Evolutionary conservation across 2,329 filamentous ascomycete species (phyloP).

Genomic region (Colletotrichum sidae): DNA sequence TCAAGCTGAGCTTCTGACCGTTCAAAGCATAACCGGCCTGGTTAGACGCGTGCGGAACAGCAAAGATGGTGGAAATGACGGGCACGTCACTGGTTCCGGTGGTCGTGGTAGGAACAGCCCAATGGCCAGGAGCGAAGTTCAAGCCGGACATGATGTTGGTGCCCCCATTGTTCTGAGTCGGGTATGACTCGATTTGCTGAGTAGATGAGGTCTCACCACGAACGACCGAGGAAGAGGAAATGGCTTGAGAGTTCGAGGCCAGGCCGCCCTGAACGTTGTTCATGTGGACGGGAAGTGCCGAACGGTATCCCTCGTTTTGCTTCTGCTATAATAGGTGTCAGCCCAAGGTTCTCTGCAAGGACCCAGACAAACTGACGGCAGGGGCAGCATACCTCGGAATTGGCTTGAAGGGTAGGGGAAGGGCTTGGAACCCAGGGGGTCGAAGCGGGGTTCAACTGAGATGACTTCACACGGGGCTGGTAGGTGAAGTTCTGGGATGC

Average conservation of each 20-base stretch:
- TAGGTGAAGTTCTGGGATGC: too few relatives aligned
- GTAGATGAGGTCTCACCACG: not conserved
- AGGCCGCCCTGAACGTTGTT: not conserved
- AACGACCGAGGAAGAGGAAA: too few relatives aligned
- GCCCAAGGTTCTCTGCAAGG: not conserved
- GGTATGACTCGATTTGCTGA: not conserved
- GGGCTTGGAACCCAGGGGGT: slow-evolving; percentile 31
- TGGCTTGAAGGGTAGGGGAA: not conserved
- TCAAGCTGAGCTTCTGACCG: slow-evolving; percentile 24
- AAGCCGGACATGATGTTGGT: slow-evolving; percentile 4
- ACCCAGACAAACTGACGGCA: not conserved
- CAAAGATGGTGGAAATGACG: not conserved
- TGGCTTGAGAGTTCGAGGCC: too few relatives aligned
- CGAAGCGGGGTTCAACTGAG: slow-evolving; percentile 32
- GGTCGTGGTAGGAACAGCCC: not conserved
- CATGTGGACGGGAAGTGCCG: not conserved
- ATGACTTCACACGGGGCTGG: not conserved
- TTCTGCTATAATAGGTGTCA: not conserved
- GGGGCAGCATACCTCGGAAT: slow-evolving; percentile 6
- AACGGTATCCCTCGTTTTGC: not conserved
- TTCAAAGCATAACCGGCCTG: not conserved
- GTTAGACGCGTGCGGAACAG: not conserved
- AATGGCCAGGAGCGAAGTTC: slow-evolving; percentile 6
- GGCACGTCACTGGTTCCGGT: not conserved
- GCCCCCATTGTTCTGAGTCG: not conserved